Conservation (phyloP, 2,329 filamentous ascomycete genomes). For the Hymenoscyphus linearis region DNA sequence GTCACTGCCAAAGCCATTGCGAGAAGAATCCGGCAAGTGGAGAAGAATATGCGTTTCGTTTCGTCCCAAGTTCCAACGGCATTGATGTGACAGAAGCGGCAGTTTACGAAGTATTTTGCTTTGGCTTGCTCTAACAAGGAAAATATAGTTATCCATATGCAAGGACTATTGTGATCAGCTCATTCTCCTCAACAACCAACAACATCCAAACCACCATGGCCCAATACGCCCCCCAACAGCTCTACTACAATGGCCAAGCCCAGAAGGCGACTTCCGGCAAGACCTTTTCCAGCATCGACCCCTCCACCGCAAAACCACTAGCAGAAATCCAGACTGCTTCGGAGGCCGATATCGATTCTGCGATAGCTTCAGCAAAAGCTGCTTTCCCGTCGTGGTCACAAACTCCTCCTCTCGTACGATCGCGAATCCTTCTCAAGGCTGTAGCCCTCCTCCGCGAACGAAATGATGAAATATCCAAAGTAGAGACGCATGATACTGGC, state of each 20-base stretch:
- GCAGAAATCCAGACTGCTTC: conserved; percentile 70
- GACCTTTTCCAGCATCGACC: conserved; percentile 69
- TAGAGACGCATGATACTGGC: conserved; percentile 82
- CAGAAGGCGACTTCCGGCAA: conserved; percentile 55
- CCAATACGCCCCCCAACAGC: conserved; percentile 49
- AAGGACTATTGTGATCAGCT: not conserved
- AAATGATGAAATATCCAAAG: conserved; percentile 72
- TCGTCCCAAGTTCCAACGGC: not conserved
- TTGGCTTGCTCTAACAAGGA: conserved; percentile 8
- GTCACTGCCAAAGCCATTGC: not conserved
- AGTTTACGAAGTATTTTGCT: not conserved
- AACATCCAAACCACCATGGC: conserved; percentile 21
- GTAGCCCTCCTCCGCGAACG: conserved; percentile 66
- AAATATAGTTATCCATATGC: not conserved
- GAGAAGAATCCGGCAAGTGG: not conserved
- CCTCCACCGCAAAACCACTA: conserved; percentile 62
- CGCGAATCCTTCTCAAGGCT: conserved; percentile 72
- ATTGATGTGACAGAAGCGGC: not conserved
- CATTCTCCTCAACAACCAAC: not conserved
- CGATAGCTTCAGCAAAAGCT: conserved; percentile 62
- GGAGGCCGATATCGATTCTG: conserved; percentile 60
- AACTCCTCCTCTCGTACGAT: conserved; percentile 68
- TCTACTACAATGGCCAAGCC: conserved; percentile 69
- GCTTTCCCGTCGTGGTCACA: conserved; percentile 74
- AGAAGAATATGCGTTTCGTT: not conserved